A percentile compares a stretch with the other conserved stretches of the same genome.
Conservation (phyloP, 2,329 filamentous ascomycete genomes). For the Ophiostoma ulmi region DNA sequence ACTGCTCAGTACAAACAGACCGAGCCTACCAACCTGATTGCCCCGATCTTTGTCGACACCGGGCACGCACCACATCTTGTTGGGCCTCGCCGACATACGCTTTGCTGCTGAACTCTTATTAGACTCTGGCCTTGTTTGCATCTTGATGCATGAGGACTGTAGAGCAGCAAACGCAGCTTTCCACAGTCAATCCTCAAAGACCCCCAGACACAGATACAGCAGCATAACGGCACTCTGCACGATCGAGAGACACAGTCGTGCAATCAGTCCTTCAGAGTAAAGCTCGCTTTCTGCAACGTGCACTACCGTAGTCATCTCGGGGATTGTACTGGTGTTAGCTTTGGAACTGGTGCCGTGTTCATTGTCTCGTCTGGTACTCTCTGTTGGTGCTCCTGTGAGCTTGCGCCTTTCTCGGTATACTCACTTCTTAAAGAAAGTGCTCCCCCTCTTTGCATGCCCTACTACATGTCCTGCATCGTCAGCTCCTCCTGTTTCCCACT, state of each 20-base stretch:
- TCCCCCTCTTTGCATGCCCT: background rate
- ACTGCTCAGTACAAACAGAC: too few relatives aligned
- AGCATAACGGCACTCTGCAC: conserved; percentile 1
- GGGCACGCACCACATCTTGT: background rate
- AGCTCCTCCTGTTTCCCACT: background rate
- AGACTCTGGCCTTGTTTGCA: background rate
- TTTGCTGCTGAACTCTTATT: background rate
- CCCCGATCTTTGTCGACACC: background rate
- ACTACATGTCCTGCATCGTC: background rate
- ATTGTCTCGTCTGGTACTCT: background rate
- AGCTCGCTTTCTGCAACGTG: conserved; percentile 22
- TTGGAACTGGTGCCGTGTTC: background rate
- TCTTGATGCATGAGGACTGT: background rate
- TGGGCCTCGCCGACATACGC: background rate
- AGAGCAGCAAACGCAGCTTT: background rate
- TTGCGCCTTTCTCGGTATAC: background rate
- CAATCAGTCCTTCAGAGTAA: conserved; percentile 7
- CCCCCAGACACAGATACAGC: background rate
- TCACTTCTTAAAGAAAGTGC: background rate
- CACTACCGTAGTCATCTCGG: conserved; percentile 8
- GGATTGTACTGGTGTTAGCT: background rate
- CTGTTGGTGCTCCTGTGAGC: background rate
- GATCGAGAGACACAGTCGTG: conserved; percentile 21
- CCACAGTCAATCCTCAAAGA: background rate
- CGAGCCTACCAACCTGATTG: background rate